Conservation (phyloP, 805 yeast species). For the Alloascoidea hylecoeti region DNA sequence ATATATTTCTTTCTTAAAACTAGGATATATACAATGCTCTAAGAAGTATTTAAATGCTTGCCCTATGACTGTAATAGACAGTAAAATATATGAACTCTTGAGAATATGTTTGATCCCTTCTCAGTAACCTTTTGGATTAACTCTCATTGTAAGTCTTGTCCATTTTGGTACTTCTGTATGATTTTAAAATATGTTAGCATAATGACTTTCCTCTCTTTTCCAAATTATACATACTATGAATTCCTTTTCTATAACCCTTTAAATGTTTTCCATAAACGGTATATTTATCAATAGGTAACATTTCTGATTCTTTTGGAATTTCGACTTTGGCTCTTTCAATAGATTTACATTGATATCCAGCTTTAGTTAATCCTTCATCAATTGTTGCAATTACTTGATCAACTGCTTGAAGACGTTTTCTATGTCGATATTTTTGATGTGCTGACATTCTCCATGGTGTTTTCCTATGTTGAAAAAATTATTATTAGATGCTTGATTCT, state of each 20-base stretch:
- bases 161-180: constrained; percentile 64
- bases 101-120: too few relatives aligned
- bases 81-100: too few relatives aligned
- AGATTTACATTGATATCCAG: constrained; percentile 18
- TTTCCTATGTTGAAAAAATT: constrained; percentile 29
- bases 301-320: constrained; percentile 68
- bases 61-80: too few relatives aligned
- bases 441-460: constrained; percentile 66
- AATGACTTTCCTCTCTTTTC: neutral
- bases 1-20: too few relatives aligned
- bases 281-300: constrained; percentile 76
- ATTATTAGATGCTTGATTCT: constrained; percentile 2
- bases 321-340: constrained; percentile 23
- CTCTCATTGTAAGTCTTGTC: constrained; percentile 75
- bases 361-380: constrained; percentile 28
- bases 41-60: too few relatives aligned
- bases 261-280: constrained; percentile 68
- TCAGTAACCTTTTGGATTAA: constrained; percentile 38
- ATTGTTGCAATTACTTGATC: constrained; percentile 65
- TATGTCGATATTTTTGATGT: constrained; percentile 71
- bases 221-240: constrained; percentile 28
- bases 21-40: too few relatives aligned
- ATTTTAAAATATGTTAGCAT: neutral
- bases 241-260: constrained; percentile 73
- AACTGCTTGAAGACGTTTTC: constrained; percentile 70